Evolutionary conservation across 495 filamentous ascomycete genomes (phyloP).

Genomic region (Daldinia loculata): DNA sequence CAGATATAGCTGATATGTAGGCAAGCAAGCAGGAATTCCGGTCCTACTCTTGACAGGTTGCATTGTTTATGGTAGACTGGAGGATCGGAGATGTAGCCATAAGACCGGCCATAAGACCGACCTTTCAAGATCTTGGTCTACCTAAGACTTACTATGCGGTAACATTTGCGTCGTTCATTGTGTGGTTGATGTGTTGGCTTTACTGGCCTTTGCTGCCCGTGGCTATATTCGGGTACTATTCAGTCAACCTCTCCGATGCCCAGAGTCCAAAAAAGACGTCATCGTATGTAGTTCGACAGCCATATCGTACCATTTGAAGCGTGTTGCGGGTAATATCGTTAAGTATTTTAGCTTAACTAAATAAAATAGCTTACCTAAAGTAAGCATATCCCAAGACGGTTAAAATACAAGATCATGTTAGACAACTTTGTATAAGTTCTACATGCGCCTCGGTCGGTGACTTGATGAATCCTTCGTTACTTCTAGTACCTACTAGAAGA

Average conservation of each 20-base stretch:
- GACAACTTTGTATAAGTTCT: background rate
- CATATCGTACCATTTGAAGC: background rate
- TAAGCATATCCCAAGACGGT: background rate
- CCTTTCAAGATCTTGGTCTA: background rate
- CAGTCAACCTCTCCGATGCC: background rate
- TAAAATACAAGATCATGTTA: background rate
- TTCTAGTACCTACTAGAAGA: background rate
- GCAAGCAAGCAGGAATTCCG: background rate
- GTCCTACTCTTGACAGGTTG: background rate
- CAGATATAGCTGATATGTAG: background rate
- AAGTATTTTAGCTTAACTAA: no score
- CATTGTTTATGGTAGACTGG: background rate
- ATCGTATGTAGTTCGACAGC: background rate
- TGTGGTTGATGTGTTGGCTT: background rate
- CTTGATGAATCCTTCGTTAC: background rate
- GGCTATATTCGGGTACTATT: background rate
- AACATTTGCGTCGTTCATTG: background rate
- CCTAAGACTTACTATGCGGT: background rate
- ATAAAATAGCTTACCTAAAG: background rate
- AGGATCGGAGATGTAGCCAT: constrained; percentile 1
- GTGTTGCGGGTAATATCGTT: background rate
- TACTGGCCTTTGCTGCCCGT: constrained; percentile 1
- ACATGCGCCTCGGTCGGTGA: background rate
- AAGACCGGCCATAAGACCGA: background rate
- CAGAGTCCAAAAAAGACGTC: background rate